A percentile compares a stretch with the other conserved stretches of the same genome.
phyloP scores from a whole-genome alignment of 805 yeast species.

The Wickerhamiella parazyma region DNA sequence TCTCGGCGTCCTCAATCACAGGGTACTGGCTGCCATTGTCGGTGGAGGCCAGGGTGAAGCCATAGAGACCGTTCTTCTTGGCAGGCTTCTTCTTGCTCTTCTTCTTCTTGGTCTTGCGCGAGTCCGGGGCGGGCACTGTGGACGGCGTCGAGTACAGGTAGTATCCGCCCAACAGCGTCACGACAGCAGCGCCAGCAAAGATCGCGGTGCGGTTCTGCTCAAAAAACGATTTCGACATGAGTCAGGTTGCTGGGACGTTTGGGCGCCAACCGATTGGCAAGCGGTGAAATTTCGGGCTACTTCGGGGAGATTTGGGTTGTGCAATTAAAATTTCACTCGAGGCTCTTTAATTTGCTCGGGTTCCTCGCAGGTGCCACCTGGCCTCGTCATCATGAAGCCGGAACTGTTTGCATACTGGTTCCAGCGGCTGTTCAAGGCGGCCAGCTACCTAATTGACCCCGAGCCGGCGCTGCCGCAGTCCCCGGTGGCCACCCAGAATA shows the following conservation, averaged over 20 bases:
- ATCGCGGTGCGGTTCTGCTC: conserved; percentile 49
- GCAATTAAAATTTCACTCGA: too few species aligned
- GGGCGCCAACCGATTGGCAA: too few species aligned
- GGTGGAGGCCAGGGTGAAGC: conserved; percentile 19
- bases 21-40: conserved; percentile 26
- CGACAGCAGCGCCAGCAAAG: conserved; percentile 48
- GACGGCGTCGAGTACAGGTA: conserved; percentile 30
- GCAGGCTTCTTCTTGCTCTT: conserved; percentile 33
- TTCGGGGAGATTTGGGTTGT: too few species aligned
- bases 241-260: not conserved
- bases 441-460: not conserved
- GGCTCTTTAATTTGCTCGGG: too few species aligned
- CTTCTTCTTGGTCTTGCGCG: conserved; percentile 29
- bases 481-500: not conserved
- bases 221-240: conserved; percentile 24
- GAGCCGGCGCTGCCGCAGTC: not conserved
- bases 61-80: conserved; percentile 19
- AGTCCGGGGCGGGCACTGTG: conserved; percentile 11
- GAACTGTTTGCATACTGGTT: not conserved
- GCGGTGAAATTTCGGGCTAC: too few species aligned
- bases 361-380: too few species aligned
- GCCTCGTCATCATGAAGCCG: not conserved
- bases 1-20: conserved; percentile 21
- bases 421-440: not conserved
- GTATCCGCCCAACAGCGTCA: conserved; percentile 51